phyloP scores from a whole-genome alignment of 352 stramenopile genomes.

The Globisporangium middletonii region DNA sequence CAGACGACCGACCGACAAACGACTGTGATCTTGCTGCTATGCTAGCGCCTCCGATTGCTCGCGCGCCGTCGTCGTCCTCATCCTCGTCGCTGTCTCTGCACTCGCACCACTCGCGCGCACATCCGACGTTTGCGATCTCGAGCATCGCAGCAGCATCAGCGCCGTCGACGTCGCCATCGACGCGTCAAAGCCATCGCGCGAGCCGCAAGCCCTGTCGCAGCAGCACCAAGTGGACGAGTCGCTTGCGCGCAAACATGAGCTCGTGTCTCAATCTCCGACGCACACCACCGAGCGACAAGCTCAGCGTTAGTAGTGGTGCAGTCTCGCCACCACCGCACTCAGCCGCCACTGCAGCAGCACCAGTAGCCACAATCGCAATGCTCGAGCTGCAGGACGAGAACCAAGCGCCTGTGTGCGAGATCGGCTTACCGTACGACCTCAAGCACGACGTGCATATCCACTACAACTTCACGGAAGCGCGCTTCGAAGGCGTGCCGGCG shows the following conservation, averaged over 20 bases:
- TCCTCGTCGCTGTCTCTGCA: neutral
- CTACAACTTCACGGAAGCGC: constrained; percentile 84
- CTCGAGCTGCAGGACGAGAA: constrained; percentile 20
- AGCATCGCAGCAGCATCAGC: neutral
- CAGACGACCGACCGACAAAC: neutral
- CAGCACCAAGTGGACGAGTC: constrained; percentile 4
- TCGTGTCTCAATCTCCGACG: constrained; percentile 23
- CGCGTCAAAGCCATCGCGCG: neutral
- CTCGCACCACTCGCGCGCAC: neutral
- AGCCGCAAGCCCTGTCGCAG: neutral
- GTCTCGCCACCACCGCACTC: neutral
- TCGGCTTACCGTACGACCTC: constrained; percentile 69
- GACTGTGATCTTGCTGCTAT: neutral
- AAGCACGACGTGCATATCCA: constrained; percentile 81
- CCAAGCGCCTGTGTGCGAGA: constrained; percentile 37
- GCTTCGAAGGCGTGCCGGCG: constrained; percentile 79
- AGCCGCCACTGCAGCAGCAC: neutral
- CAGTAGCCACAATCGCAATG: neutral
- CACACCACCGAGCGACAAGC: neutral
- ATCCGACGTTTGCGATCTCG: constrained; percentile 11
- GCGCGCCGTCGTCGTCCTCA: neutral
- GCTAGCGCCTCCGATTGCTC: neutral
- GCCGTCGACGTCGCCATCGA: neutral
- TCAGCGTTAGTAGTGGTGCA: neutral
- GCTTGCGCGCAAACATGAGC: constrained; percentile 24